Evolutionary conservation across 2,329 filamentous ascomycete genomes (phyloP).

Genomic region (Fusarium pseudoanthophilum): DNA sequence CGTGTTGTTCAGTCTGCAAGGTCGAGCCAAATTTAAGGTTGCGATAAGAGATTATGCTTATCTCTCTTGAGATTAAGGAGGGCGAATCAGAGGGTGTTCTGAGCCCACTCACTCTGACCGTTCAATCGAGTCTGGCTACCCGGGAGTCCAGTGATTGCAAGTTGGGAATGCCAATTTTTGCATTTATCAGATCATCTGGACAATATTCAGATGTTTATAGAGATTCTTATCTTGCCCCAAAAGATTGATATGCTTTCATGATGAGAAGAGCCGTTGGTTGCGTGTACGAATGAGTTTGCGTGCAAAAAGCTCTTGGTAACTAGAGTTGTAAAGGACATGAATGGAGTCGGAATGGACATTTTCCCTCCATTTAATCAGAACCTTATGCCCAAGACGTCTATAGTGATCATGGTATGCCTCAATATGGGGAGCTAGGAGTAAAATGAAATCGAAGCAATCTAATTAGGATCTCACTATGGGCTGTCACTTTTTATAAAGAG

Average conservation of each 20-base stretch:
- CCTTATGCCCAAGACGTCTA: too few species aligned
- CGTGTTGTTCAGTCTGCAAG: background rate
- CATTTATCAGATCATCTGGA: background rate
- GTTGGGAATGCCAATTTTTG: background rate
- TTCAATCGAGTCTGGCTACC: background rate
- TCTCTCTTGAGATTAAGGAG: background rate
- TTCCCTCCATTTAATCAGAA: rapidly evolving
- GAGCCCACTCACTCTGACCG: background rate
- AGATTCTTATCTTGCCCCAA: background rate
- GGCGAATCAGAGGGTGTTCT: background rate
- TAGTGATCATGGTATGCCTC: background rate
- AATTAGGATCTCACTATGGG: background rate
- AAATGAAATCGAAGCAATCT: rapidly evolving
- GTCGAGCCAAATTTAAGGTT: background rate
- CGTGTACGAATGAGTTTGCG: rapidly evolving
- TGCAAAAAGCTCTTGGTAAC: too few species aligned
- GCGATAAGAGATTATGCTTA: constrained; percentile 6
- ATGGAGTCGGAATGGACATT: too few species aligned
- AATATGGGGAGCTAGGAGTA: rapidly evolving
- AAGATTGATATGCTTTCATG: rapidly evolving
- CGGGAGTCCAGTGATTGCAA: background rate
- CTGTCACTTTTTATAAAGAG: rapidly evolving
- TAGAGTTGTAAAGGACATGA: too few species aligned
- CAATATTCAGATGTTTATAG: rapidly evolving
- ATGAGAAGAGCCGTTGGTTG: background rate